Percentiles rank a stretch among this genome's conserved stretches.
Conservation (phyloP, 2,329 filamentous ascomycete genomes). For the Lomentospora prolificans region DNA sequence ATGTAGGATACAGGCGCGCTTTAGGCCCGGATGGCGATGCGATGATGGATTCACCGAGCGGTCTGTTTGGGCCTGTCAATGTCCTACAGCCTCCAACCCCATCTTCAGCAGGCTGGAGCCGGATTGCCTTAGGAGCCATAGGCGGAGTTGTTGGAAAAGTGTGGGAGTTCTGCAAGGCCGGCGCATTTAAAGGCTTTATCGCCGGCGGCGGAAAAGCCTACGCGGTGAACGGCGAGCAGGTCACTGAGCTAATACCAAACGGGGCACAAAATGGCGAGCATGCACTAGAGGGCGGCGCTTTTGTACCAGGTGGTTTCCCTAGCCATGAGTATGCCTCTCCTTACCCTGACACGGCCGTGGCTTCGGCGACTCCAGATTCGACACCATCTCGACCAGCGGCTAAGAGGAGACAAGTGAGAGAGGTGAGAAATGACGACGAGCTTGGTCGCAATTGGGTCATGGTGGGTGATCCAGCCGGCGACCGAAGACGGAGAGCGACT, state of each 20-base stretch:
- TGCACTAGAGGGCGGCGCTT: constrained; percentile 10
- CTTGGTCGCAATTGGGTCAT: constrained; percentile 63
- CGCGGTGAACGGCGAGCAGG: constrained; percentile 30
- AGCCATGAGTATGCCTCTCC: constrained; percentile 13
- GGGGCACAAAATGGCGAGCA: background rate
- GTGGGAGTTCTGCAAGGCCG: constrained; percentile 71
- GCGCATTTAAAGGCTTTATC: constrained; percentile 73
- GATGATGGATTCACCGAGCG: constrained; percentile 18
- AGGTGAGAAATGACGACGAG: constrained; percentile 35
- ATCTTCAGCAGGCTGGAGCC: constrained; percentile 40
- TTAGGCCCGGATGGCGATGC: constrained; percentile 36
- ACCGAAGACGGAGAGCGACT: background rate
- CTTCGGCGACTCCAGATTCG: constrained; percentile 19
- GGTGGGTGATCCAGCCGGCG: constrained; percentile 34
- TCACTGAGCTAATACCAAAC: background rate
- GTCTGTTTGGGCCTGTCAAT: background rate
- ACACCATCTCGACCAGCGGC: constrained; percentile 35
- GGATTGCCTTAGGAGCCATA: constrained; percentile 50
- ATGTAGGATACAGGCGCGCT: constrained; percentile 43
- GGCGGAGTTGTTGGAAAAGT: constrained; percentile 66
- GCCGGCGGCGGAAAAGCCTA: constrained; percentile 74
- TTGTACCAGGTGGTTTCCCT: constrained; percentile 21
- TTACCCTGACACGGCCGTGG: constrained; percentile 17
- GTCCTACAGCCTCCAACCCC: constrained; percentile 20
- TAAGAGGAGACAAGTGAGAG: constrained; percentile 45